These are phyloP conservation scores for Penicillium simplicissimum DNA, from an alignment of 495 filamentous ascomycete genomes.

Conservation along the genomic window DNA sequence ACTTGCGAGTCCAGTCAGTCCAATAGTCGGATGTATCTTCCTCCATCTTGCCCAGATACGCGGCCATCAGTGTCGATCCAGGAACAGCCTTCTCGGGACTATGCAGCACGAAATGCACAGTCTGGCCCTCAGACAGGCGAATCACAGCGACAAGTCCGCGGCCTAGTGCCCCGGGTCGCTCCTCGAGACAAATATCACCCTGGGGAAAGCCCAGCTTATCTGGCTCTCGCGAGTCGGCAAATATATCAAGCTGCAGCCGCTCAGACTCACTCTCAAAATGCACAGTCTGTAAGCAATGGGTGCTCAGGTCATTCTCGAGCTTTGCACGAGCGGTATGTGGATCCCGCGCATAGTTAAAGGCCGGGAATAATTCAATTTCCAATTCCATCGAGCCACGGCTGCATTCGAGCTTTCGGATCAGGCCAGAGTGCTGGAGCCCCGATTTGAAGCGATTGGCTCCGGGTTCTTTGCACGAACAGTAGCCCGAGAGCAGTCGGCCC, in stretches of 20 bases:
- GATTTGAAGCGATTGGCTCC: constrained; percentile 41
- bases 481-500: constrained; percentile 35
- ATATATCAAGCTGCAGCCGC: constrained; percentile 64
- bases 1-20: constrained; percentile 69
- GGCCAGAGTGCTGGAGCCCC: constrained; percentile 41
- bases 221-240: constrained; percentile 57
- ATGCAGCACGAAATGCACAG: constrained; percentile 65
- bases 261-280: constrained; percentile 58
- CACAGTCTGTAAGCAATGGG: constrained; percentile 55
- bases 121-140: constrained; percentile 61
- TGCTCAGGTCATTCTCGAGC: constrained; percentile 31
- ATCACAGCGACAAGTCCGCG: constrained; percentile 61
- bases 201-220: constrained; percentile 46
- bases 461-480: constrained; percentile 38
- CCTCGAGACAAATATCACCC: constrained; percentile 53
- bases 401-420: constrained; percentile 70
- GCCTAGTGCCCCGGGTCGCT: constrained; percentile 51
- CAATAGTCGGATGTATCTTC: constrained; percentile 66
- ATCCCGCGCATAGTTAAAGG: constrained; percentile 66
- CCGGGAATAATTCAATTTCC: constrained; percentile 68
- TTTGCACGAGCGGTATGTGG: constrained; percentile 46
- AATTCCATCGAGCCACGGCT: constrained; percentile 61
- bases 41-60: constrained; percentile 58
- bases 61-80: constrained; percentile 51
- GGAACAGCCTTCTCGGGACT: constrained; percentile 39